A percentile compares a stretch with the other conserved stretches of the same genome.
Evolutionary conservation across 2,329 filamentous ascomycete genomes (phyloP).

Genomic region (Rhinocladiella mackenziei): DNA sequence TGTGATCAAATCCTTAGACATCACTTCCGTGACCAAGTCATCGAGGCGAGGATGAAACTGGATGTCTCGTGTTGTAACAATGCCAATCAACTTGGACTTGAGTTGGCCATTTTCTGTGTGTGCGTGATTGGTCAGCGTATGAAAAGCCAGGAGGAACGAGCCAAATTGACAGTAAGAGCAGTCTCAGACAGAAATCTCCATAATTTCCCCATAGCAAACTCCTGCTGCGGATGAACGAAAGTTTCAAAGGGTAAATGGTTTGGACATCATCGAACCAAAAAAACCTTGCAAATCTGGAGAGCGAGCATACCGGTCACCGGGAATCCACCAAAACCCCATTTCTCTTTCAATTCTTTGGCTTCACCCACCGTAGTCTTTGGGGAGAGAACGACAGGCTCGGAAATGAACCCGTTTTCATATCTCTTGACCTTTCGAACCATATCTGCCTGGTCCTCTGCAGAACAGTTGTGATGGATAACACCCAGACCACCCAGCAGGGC

Average conservation of each 20-base stretch:
- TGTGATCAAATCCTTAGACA: constrained; percentile 92
- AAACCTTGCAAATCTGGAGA: constrained; percentile 21
- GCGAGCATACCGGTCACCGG: constrained; percentile 85
- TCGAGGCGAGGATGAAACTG: constrained; percentile 81
- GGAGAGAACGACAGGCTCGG: constrained; percentile 88
- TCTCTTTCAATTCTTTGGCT: constrained; percentile 88
- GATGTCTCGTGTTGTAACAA: constrained; percentile 95
- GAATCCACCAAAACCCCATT: constrained; percentile 98
- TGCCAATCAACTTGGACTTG: constrained; percentile 92
- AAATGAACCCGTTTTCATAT: constrained; percentile 98
- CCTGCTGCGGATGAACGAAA: constrained; percentile 99
- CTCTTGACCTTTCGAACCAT: constrained; percentile 99
- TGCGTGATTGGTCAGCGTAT: constrained; percentile 15
- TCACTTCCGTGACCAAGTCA: constrained; percentile 77
- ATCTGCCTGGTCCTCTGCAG: constrained; percentile 91
- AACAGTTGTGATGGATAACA: constrained; percentile 99
- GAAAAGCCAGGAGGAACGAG: constrained; percentile 6
- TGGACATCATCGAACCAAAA: constrained; percentile 64
- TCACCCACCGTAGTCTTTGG: constrained; percentile 84
- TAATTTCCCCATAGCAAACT: constrained; percentile 75
- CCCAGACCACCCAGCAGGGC: constrained; percentile 55
- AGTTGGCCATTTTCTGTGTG: constrained; percentile 78
- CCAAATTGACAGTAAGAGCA: constrained; percentile 7
- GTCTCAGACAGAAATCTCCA: constrained; percentile 68
- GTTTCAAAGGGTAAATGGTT: constrained; percentile 72